Conservation (phyloP, 495 filamentous ascomycete species). For the Neurospora pannonica region DNA sequence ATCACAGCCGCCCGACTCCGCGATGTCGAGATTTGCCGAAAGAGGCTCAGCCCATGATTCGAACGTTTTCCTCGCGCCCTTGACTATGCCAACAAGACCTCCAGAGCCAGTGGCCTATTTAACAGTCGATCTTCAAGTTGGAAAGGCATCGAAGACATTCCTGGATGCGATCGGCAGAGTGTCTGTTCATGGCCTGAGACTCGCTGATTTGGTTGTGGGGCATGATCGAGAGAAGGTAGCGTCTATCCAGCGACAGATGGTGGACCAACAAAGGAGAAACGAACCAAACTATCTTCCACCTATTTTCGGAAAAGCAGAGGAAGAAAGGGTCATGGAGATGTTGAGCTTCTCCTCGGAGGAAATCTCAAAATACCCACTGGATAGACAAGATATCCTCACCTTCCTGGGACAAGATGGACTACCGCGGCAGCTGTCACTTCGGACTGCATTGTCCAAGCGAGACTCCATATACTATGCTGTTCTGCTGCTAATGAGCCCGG, state of each 20-base stretch:
- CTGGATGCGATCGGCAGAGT: slow-evolving; percentile 38
- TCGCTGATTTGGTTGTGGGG: slow-evolving; percentile 39
- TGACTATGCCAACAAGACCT: slow-evolving; percentile 31
- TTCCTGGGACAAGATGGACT: slow-evolving; percentile 40
- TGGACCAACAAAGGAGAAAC: slow-evolving; percentile 39
- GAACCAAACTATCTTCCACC: slow-evolving; percentile 49
- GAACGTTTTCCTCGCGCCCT: slow-evolving; percentile 35
- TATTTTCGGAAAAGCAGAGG: slow-evolving; percentile 38
- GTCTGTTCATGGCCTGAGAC: slow-evolving; percentile 29
- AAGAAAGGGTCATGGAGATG: slow-evolving; percentile 38
- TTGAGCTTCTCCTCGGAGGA: slow-evolving; percentile 39
- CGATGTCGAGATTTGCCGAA: slow-evolving; percentile 37
- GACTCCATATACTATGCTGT: slow-evolving; percentile 47
- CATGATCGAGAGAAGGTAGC: slow-evolving; percentile 42
- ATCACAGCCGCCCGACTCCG: slow-evolving; percentile 42
- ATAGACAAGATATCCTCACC: slow-evolving; percentile 40
- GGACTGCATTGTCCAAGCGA: slow-evolving; percentile 40
- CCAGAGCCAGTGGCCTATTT: slow-evolving; percentile 45
- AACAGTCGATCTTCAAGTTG: slow-evolving; percentile 45
- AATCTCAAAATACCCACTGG: slow-evolving; percentile 31
- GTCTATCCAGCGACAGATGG: slow-evolving; percentile 35
- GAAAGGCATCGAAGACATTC: slow-evolving; percentile 44
- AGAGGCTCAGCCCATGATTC: slow-evolving; percentile 34
- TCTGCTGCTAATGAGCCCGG: slow-evolving; percentile 25
- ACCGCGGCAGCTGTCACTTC: slow-evolving; percentile 29